Conservation (phyloP, 139 green algal species). For the Chlorella sorokiniana region DNA sequence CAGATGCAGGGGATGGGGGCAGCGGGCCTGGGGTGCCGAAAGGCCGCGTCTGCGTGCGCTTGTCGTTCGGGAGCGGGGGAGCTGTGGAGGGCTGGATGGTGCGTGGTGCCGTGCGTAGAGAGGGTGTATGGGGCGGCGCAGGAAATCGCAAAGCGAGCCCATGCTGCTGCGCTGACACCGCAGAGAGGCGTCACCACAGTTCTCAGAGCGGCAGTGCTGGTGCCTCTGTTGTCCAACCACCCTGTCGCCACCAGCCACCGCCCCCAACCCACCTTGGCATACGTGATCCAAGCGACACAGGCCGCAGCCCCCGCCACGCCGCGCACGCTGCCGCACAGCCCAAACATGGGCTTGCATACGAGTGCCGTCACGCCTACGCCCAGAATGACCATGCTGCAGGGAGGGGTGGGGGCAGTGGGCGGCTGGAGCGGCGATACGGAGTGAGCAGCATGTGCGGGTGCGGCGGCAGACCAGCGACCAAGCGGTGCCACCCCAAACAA, state of each 20-base stretch:
- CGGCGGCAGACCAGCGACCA: background rate
- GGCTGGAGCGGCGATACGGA: background rate
- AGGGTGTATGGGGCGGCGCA: too few species aligned
- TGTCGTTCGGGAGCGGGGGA: too few species aligned
- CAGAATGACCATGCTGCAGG: constrained; percentile 75
- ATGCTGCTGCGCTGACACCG: too few species aligned
- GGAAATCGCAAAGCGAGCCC: too few species aligned
- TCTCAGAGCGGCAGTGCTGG: too few species aligned
- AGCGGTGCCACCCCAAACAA: background rate
- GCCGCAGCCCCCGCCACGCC: constrained; percentile 59
- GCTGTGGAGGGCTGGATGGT: too few species aligned
- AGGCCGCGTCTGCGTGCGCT: background rate
- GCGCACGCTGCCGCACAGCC: constrained; percentile 61
- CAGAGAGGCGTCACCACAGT: too few species aligned
- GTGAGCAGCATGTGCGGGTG: background rate
- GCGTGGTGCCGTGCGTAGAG: too few species aligned
- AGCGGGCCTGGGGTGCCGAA: background rate
- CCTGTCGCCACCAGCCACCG: background rate
- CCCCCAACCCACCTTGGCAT: constrained; percentile 58
- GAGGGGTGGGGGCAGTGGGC: background rate
- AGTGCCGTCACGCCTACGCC: constrained; percentile 76
- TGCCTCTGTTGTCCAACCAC: too few species aligned
- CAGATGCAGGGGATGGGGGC: background rate
- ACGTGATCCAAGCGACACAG: constrained; percentile 78
- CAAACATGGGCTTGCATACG: constrained; percentile 89